These are phyloP conservation scores for Trichoderma orchidacearum DNA, from an alignment of 495 filamentous ascomycete species.

Conservation along the genomic window DNA sequence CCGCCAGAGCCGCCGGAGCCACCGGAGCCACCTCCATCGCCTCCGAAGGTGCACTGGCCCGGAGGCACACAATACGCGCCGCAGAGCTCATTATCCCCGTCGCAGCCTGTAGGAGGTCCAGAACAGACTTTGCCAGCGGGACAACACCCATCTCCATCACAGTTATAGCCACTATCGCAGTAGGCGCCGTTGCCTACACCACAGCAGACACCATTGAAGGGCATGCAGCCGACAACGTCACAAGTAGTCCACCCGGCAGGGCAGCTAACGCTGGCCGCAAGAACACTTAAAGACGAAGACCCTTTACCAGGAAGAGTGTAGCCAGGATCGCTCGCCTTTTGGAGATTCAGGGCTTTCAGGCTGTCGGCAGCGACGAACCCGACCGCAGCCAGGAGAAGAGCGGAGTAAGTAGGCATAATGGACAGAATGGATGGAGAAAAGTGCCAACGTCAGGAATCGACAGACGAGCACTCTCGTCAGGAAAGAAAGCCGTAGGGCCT, in stretches of 20 bases:
- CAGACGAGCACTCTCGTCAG: not conserved
- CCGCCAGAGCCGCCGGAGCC: not conserved
- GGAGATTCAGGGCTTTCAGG: not conserved
- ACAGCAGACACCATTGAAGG: slow-evolving; percentile 1
- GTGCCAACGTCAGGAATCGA: not conserved
- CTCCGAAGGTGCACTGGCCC: slow-evolving; percentile 3
- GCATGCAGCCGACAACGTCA: not conserved
- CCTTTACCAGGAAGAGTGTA: not conserved
- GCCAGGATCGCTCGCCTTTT: not conserved
- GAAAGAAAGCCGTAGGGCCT: not conserved
- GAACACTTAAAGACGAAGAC: not conserved
- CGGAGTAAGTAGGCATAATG: not conserved
- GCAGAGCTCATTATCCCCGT: slow-evolving; percentile 2
- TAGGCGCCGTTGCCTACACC: slow-evolving; percentile 3
- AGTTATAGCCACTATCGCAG: slow-evolving; percentile 11
- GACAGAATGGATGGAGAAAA: not conserved
- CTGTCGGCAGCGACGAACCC: not conserved
- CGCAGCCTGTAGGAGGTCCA: slow-evolving; percentile 4
- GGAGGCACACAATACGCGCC: slow-evolving; percentile 10
- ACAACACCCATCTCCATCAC: slow-evolving; percentile 9
- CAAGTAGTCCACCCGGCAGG: not conserved
- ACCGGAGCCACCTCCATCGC: not conserved
- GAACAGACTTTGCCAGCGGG: slow-evolving; percentile 8
- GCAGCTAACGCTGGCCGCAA: not conserved
- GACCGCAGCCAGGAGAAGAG: not conserved